Percentiles rank a stretch among this genome's conserved stretches.
Evolutionary conservation across 1,284 basidiomycete species (phyloP).

Genomic region (Mycena sp.): DNA sequence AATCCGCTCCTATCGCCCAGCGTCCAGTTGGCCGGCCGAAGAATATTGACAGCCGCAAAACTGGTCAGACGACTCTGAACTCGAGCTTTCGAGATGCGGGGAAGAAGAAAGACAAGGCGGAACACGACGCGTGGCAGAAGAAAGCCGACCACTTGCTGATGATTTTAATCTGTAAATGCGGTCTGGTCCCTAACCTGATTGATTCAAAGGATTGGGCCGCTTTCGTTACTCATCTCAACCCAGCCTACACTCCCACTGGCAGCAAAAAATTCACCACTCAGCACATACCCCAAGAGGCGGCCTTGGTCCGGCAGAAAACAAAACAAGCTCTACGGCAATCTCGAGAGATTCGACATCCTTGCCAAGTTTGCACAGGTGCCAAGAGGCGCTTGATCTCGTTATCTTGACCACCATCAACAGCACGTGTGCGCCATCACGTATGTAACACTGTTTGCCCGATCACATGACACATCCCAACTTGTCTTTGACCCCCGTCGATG

Average conservation of each 20-base stretch:
- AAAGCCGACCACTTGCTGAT: too few relatives aligned
- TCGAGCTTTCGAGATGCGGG: conserved; percentile 3
- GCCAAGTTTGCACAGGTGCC: too few relatives aligned
- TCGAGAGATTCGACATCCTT: too few relatives aligned
- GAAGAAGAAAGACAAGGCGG: background rate
- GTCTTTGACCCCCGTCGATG: background rate
- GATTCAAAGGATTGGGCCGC: background rate
- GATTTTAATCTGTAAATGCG: too few relatives aligned
- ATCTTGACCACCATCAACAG: too few relatives aligned
- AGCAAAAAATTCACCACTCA: background rate
- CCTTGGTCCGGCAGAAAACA: background rate
- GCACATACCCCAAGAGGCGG: conserved; percentile 6
- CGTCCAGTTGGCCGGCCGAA: conserved; percentile 3
- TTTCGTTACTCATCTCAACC: conserved; percentile 11
- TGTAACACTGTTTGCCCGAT: too few relatives aligned
- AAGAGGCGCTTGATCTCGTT: too few relatives aligned
- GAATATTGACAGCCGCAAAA: background rate
- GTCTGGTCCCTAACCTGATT: too few relatives aligned
- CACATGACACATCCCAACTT: too few relatives aligned
- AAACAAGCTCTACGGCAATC: too few relatives aligned
- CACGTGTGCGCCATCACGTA: too few relatives aligned
- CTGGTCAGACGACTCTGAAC: background rate
- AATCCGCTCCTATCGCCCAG: background rate
- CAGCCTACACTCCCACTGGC: background rate
- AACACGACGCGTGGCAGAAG: too few relatives aligned